Conservation (phyloP, 2,329 filamentous ascomycete species). For the Metarhizium robertsii region DNA sequence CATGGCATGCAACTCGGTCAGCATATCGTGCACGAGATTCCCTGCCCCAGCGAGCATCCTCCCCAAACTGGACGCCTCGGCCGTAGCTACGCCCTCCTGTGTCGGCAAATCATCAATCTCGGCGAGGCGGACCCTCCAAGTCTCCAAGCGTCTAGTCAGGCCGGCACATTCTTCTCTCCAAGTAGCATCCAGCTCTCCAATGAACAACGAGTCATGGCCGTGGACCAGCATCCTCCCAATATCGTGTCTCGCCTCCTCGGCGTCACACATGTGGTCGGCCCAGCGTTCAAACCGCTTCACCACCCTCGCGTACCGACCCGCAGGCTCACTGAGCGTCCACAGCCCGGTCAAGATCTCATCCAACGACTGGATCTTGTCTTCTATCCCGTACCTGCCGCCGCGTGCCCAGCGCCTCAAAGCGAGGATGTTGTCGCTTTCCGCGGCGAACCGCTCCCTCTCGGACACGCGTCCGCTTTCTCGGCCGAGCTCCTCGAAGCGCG, state of each 20-base stretch:
- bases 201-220: slow-evolving; percentile 34
- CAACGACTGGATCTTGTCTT: slow-evolving; percentile 48
- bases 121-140: slow-evolving; percentile 39
- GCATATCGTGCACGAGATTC: slow-evolving; percentile 46
- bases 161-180: slow-evolving; percentile 52
- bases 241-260: slow-evolving; percentile 33
- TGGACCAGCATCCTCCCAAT: slow-evolving; percentile 21
- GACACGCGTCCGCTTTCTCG: slow-evolving; percentile 24
- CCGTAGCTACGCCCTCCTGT: slow-evolving; percentile 16
- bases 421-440: slow-evolving; percentile 40
- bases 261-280: slow-evolving; percentile 37
- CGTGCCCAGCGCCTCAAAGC: slow-evolving; percentile 43
- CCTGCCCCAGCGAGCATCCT: slow-evolving; percentile 38
- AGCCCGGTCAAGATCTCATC: slow-evolving; percentile 47
- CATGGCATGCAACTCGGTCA: slow-evolving; percentile 55
- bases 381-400: slow-evolving; percentile 28
- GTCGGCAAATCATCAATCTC: slow-evolving; percentile 22
- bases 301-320: slow-evolving; percentile 45
- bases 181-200: slow-evolving; percentile 42
- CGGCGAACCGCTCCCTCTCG: slow-evolving; percentile 29
- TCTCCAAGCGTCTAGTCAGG: slow-evolving; percentile 44
- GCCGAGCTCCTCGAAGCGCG: slow-evolving; percentile 32
- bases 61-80: slow-evolving; percentile 28
- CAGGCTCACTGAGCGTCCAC: slow-evolving; percentile 46
- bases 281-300: slow-evolving; percentile 52